phyloP scores from a whole-genome alignment of 1,139 yeast species.

The Blastobotrys indianensis region DNA sequence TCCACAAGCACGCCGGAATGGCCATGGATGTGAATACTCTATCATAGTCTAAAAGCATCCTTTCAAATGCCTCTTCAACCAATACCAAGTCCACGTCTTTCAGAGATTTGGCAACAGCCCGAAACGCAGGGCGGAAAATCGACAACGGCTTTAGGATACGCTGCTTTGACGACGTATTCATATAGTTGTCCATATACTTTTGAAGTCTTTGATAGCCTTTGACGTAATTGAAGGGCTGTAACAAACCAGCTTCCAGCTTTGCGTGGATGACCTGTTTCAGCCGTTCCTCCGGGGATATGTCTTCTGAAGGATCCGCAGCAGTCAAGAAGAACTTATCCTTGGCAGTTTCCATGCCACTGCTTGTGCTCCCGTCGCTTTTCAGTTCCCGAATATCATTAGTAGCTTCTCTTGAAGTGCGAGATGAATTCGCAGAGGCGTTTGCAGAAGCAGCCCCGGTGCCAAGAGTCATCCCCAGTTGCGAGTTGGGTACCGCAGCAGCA shows the following conservation, averaged over 20 bases:
- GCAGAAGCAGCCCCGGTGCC: too few relatives aligned
- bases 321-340: conserved; percentile 90
- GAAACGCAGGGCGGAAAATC: conserved; percentile 85
- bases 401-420: conserved; percentile 5
- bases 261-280: conserved; percentile 94
- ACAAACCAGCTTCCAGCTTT: conserved; percentile 84
- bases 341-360: conserved; percentile 52
- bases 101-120: conserved; percentile 86
- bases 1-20: conserved; percentile 95
- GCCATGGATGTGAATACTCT: conserved; percentile 97
- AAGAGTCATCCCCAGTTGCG: background rate
- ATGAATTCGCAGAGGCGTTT: background rate
- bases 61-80: conserved; percentile 91
- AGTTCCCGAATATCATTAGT: conserved; percentile 5
- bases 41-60: conserved; percentile 90
- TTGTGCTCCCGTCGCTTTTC: background rate
- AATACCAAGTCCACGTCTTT: conserved; percentile 87
- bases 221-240: conserved; percentile 92
- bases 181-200: conserved; percentile 86
- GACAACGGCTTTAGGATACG: conserved; percentile 84
- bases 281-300: conserved; percentile 90
- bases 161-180: conserved; percentile 79
- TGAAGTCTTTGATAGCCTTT: conserved; percentile 89
- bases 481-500: background rate
- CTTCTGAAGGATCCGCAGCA: conserved; percentile 96